Base-by-base conservation (phyloP, 2,329 filamentous ascomycete species). In the Arthrobotrys pseudoclavata region DNA sequence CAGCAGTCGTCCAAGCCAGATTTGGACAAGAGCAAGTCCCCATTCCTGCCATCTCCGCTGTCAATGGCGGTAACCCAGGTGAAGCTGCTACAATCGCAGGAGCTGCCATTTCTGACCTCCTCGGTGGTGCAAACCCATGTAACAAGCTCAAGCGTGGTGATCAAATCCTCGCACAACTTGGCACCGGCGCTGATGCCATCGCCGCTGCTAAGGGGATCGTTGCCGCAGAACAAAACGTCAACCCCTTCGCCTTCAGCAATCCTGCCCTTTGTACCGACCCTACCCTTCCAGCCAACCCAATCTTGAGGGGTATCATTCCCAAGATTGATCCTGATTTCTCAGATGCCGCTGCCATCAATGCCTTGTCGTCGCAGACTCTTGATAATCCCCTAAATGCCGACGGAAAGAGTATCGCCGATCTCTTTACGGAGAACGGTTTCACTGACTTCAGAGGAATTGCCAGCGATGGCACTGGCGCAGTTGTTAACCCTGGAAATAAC, bases 221-320 rank as follows among this genome's bases (percentile, higher is more conserved):
- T 13, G 87, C 88, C 26, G 90, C 90, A 3, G 90, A 91, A 85
- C 89, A 91, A 84, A 92, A 92, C 87, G 91, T 91, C 85, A 92
- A 92, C 37, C 85, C 89, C 89, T 63, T 91, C 89, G 80, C 87
- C 84, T 69, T 86, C 87, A 79, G 85, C 84, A 81, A 86, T 89
- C 37, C 89, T 18, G 88, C 86, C 78, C 87, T 92, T 82, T 92
- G 91, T 84, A 87, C 85, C 42, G 89, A 92, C 79, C 84, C 89
- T 1, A 84, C 86, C 26, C 87, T 92, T 1, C 91, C 91, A 10
- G 87, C 85, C 34, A 91, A 88, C 6, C 83, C 84, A 24, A 86
- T 86, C 69, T 88, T 92, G 34, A 86, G 90, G 50, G 91, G 91
- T 79, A 89, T 92, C 70, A 86, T 91, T 3, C 90, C 90, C 26